Percentiles rank a stretch among this genome's conserved stretches.
phyloP scores from a whole-genome alignment of 164 flowering plant species.

The Nelumbo lutea region DNA sequence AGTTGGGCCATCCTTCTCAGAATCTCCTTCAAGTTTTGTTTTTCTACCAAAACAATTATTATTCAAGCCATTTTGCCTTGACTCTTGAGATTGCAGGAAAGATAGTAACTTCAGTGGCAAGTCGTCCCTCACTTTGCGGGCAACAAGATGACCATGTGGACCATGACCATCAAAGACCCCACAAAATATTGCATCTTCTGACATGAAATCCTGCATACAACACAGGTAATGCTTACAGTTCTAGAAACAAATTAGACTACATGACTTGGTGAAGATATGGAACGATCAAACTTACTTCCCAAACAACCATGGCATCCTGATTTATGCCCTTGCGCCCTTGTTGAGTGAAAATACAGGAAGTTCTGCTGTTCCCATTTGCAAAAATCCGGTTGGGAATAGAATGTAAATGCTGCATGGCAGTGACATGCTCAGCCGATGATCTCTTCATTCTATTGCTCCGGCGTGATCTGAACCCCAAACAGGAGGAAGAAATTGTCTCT shows the following conservation, averaged over 20 bases:
- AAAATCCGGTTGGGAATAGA: slow-evolving; percentile 64
- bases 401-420: slow-evolving; percentile 52
- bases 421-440: slow-evolving; percentile 46
- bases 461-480: slow-evolving; percentile 30
- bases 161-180: slow-evolving; percentile 99
- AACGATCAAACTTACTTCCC: slow-evolving; percentile 63
- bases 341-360: slow-evolving; percentile 83
- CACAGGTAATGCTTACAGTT: slow-evolving; percentile 8
- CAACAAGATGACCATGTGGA: slow-evolving; percentile 86
- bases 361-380: slow-evolving; percentile 66
- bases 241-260: slow-evolving; percentile 7
- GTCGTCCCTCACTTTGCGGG: slow-evolving; percentile 81
- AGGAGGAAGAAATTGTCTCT: slow-evolving; percentile 29
- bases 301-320: slow-evolving; percentile 94
- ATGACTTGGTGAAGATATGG: neutral
- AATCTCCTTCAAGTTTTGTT: slow-evolving; percentile 27
- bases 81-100: slow-evolving; percentile 36
- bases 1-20: slow-evolving; percentile 32
- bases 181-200: slow-evolving; percentile 71
- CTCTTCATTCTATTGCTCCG: slow-evolving; percentile 39
- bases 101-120: slow-evolving; percentile 68
- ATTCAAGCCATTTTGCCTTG: slow-evolving; percentile 36
- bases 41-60: slow-evolving; percentile 37
- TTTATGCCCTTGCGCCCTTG: slow-evolving; percentile 94
- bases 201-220: slow-evolving; percentile 61